These are phyloP conservation scores for Acorus calamus DNA, from an alignment of 106 monocot genomes.

Conservation along the genomic window DNA sequence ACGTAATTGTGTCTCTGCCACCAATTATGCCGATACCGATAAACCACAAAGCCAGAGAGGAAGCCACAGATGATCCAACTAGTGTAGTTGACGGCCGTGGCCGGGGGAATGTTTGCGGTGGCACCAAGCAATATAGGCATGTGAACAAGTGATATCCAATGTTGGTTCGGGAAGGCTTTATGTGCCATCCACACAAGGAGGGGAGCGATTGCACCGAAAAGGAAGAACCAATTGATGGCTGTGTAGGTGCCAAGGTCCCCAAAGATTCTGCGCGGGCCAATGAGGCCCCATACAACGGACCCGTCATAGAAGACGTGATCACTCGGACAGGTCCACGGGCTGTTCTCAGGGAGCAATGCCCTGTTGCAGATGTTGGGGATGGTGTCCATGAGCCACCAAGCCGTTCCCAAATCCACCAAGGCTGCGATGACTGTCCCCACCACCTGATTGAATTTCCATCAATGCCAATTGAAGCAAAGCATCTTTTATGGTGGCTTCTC, in stretches of 20 bases:
- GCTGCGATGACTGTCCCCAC: conserved; percentile 16
- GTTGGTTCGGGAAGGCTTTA: conserved; percentile 6
- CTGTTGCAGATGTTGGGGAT: conserved; percentile 12
- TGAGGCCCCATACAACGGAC: conserved; percentile 21
- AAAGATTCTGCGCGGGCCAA: conserved; percentile 18
- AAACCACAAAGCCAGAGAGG: too few species aligned
- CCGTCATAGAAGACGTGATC: conserved; percentile 24
- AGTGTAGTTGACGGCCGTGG: too few species aligned
- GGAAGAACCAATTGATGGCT: conserved; percentile 24
- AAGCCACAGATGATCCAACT: too few species aligned
- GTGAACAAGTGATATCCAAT: conserved; percentile 17
- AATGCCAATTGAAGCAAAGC: too few species aligned
- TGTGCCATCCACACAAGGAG: conserved; percentile 12
- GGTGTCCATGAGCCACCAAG: conserved; percentile 19
- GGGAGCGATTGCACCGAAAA: too few species aligned
- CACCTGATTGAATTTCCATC: conserved; percentile 1
- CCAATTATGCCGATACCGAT: too few species aligned
- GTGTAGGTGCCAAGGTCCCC: conserved; percentile 14
- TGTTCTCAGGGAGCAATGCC: neutral
- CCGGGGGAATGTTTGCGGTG: too few species aligned
- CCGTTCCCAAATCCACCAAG: conserved; percentile 11
- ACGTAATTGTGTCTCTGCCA: too few species aligned
- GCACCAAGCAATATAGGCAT: conserved; percentile 14
- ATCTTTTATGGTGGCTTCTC: too few species aligned
- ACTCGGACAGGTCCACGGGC: conserved; percentile 21